A percentile compares a stretch with the other conserved stretches of the same genome.
Conservation (phyloP, 495 filamentous ascomycete genomes). For the Xylaria intraflava region DNA sequence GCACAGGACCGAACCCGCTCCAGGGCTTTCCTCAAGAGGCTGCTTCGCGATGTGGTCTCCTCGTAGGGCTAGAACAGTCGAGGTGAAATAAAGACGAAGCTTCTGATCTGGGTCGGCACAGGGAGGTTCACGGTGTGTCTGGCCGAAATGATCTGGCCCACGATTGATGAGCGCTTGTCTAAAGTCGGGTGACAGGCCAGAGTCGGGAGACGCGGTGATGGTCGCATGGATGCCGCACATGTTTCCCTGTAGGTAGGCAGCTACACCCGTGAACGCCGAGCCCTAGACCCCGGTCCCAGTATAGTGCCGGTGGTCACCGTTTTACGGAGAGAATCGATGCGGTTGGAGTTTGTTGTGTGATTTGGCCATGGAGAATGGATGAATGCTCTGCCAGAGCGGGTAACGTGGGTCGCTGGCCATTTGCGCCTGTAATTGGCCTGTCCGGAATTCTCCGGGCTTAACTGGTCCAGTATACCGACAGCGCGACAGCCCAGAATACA, state of each 20-base stretch:
- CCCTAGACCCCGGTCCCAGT: not conserved
- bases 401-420: too few species aligned
- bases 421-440: too few species aligned
- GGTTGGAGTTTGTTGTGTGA: too few species aligned
- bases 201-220: constrained; percentile 20
- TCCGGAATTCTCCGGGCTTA: too few species aligned
- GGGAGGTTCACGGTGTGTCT: constrained; percentile 24
- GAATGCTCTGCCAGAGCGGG: not conserved
- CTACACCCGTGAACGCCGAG: not conserved
- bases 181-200: constrained; percentile 25
- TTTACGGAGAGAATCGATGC: not conserved
- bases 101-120: constrained; percentile 14
- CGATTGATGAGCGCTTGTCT: constrained; percentile 33
- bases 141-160: constrained; percentile 47
- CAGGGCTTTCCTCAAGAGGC: constrained; percentile 55
- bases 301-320: not conserved
- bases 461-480: too few species aligned
- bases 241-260: constrained; percentile 2
- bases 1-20: constrained; percentile 68
- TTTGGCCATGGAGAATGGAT: not conserved
- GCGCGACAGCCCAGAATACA: too few species aligned
- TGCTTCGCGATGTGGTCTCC: constrained; percentile 66
- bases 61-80: constrained; percentile 81
- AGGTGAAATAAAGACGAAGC: constrained; percentile 57
- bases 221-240: constrained; percentile 47